Evolutionary conservation across 306 rosid genomes (phyloP).

Genomic region (Acmispon strigosus): DNA sequence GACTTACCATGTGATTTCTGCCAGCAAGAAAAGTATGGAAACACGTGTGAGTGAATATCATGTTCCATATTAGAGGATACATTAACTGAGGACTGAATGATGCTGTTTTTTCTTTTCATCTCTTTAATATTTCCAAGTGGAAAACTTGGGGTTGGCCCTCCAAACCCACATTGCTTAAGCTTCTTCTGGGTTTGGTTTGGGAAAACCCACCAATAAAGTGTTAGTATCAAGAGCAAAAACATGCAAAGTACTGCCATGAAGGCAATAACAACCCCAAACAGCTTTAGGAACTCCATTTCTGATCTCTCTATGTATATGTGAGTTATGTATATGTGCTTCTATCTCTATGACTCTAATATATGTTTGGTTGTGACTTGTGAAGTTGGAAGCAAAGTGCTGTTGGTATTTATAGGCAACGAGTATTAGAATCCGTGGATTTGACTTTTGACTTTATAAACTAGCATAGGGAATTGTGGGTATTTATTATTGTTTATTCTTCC

Average conservation of each 20-base stretch:
- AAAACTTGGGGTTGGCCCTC: conserved; percentile 68
- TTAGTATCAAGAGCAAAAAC: conserved; percentile 23
- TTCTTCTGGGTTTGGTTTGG: conserved; percentile 40
- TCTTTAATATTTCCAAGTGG: conserved; percentile 69
- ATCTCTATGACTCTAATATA: not conserved
- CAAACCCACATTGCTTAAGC: conserved; percentile 52
- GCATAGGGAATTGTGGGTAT: too few relatives aligned
- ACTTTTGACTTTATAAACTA: not conserved
- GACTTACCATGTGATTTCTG: conserved; percentile 56
- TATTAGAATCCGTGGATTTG: conserved; percentile 34
- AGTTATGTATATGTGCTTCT: not conserved
- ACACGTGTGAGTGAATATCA: conserved; percentile 64
- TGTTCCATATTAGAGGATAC: conserved; percentile 29
- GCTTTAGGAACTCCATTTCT: conserved; percentile 29
- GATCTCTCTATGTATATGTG: not conserved
- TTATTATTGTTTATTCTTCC: not conserved
- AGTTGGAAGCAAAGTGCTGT: not conserved
- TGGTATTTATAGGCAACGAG: conserved; percentile 36
- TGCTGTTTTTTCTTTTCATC: conserved; percentile 43
- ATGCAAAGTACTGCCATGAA: conserved; percentile 10
- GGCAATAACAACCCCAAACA: conserved; percentile 8
- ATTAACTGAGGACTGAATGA: not conserved
- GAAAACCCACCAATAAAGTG: conserved; percentile 48
- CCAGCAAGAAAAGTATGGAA: conserved; percentile 70
- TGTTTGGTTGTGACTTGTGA: not conserved